phyloP scores from a whole-genome alignment of 1,284 basidiomycete species.

The Leccinum subrobustum region DNA sequence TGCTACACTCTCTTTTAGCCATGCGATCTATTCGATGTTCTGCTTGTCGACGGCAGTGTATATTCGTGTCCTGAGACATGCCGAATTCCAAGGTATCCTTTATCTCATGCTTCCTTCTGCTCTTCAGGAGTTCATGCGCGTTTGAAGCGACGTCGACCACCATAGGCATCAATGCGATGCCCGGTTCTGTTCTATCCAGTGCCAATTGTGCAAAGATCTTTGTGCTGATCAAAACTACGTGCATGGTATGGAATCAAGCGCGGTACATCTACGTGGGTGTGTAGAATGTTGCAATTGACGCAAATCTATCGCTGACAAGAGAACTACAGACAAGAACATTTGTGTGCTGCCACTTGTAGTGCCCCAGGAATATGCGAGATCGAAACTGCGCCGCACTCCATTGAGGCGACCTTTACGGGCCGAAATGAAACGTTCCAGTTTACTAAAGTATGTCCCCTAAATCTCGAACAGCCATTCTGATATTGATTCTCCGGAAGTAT shows the following conservation, averaged over 20 bases:
- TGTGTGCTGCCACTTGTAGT: conserved; percentile 44
- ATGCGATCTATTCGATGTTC: conserved; percentile 41
- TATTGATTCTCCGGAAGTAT: conserved; percentile 14
- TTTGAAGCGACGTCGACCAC: conserved; percentile 36
- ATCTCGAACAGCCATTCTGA: not conserved
- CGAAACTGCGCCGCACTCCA: conserved; percentile 53
- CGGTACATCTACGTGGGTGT: conserved; percentile 60
- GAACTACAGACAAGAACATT: conserved; percentile 46
- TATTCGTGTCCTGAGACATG: conserved; percentile 47
- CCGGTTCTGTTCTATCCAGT: conserved; percentile 51
- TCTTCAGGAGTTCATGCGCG: not conserved
- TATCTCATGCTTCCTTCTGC: no score
- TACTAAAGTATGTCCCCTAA: conserved; percentile 39
- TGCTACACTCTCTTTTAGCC: conserved; percentile 33
- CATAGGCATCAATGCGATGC: conserved; percentile 54
- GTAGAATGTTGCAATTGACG: conserved; percentile 17
- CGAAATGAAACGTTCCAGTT: conserved; percentile 47
- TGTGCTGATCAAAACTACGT: conserved; percentile 51
- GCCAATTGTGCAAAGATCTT: conserved; percentile 52
- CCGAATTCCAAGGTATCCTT: conserved; percentile 40
- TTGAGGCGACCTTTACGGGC: conserved; percentile 56
- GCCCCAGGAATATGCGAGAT: conserved; percentile 55
- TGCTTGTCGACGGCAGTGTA: conserved; percentile 29
- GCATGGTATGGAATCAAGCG: conserved; percentile 43
- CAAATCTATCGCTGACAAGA: not conserved